Base-by-base conservation (phyloP, 768 basidiomycete genomes). In the Rossbeevera mucosa region DNA sequence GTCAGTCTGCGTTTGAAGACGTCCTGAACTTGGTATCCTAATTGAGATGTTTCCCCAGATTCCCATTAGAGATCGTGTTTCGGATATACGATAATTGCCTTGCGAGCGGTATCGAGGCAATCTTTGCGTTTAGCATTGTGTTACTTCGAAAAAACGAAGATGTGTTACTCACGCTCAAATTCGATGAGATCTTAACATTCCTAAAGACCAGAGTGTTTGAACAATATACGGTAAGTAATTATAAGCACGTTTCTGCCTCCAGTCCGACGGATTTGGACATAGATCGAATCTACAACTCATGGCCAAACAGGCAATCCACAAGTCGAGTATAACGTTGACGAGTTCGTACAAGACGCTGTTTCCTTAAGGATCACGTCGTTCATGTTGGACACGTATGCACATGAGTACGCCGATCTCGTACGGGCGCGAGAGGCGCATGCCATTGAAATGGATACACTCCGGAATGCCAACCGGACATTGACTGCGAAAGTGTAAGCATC, bases 81-180 rank as follows among this genome's bases (percentile, higher is more conserved):
- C 85, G 95, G 61, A 95, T 99, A 72, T 94, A 92, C 63, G 95
- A 97, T 69, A 94, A 92, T 64, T 91, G 92, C 55, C 81, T 98
- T 49, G 96, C 96, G 6, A 97, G 88, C 62, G 96, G 96, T 9
- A 91, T 98, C 49, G 96, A 98, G 69, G 91, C 95, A 2, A 88
- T 98, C 26, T 98, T 99, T 71, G 85, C 94, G 5, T 98, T 98
- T 74, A 90, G 91, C 55, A 77, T 97, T 26, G 83, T 83, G 22
- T 75, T 99, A 5, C 74, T 99, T 49, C 82, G 86, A 64, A 90
- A 88, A 68, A 95, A 94, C 61, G 95, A 99, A 68, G 82, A 87
- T 40, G 71, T 72, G 21, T 70, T 98, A 9, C 71, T 97, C 14
- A 64, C 76, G 4, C 75, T 97, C 59, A 94, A 93, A 62, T 97